Evolutionary conservation across 805 yeast species (phyloP).

Genomic region (Candida rishiriensis): DNA sequence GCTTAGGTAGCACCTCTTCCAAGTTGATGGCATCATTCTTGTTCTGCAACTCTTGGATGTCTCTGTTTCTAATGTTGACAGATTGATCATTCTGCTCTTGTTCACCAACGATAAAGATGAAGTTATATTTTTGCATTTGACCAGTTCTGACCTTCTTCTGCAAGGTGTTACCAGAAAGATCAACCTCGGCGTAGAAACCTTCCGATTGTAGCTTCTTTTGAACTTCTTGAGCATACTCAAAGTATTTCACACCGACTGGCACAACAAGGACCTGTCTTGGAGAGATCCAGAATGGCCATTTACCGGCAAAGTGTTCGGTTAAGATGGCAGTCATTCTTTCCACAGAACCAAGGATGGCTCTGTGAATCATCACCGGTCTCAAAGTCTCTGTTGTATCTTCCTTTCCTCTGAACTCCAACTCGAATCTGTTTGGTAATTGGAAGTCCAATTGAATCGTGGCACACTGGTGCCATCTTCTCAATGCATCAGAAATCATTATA

Average conservation of each 20-base stretch:
- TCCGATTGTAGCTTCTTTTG: constrained; percentile 61
- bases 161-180: constrained; percentile 89
- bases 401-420: constrained; percentile 77
- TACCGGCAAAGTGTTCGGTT: constrained; percentile 97
- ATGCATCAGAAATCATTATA: constrained; percentile 90
- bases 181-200: constrained; percentile 91
- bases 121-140: constrained; percentile 90
- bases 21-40: constrained; percentile 81
- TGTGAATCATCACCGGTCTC: constrained; percentile 98
- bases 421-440: constrained; percentile 95
- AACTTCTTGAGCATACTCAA: constrained; percentile 83
- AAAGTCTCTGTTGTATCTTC: constrained; percentile 53
- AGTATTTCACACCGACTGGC: constrained; percentile 93
- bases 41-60: constrained; percentile 86
- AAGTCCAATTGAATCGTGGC: constrained; percentile 98
- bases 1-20: constrained; percentile 65
- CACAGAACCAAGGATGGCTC: constrained; percentile 96
- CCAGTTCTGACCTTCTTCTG: constrained; percentile 98
- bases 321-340: constrained; percentile 99
- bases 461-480: constrained; percentile 97
- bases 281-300: constrained; percentile 99
- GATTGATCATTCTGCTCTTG: constrained; percentile 75
- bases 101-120: constrained; percentile 95
- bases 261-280: constrained; percentile 96
- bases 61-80: constrained; percentile 96